Base-by-base conservation (phyloP, 148 eudicot species). In the Camellia granthamiana region DNA sequence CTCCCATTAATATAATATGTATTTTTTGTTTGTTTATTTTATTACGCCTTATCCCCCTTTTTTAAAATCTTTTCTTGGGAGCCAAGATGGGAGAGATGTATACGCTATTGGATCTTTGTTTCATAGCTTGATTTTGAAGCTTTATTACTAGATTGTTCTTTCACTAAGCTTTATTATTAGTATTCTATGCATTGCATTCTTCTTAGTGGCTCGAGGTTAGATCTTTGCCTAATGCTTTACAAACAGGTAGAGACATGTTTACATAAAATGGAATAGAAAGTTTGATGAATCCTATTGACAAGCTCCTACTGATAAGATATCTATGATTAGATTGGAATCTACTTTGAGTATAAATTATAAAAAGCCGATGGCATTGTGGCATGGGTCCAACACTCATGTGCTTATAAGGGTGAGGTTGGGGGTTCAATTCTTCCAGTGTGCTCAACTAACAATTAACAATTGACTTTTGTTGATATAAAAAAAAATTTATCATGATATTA, bases 171-270 rank as follows among this genome's bases (percentile, higher is more conserved):
- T 46, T 63, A 63, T 46, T 63, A 63, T 62, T 49, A 46, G 15
- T 66, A 6, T 23, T 21, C 16, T 42, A 43, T 16, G 51, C 4
- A 64, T 21, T 30, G 0, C 5, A 47, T 47, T 43, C 71, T 47
- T 77, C 23, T 77, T 51, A 64, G 61, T 10, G 76, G 44, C 61
- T 72, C 44, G 23, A 52, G 42, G 44, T 65, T 66, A 15, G 71
- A 77, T 77, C 72, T 65, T 30, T 77, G 80, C 62, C 71, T 51
- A 8, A 38, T 4, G 61, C 61, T 64, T 65, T 77, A 63, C 69
- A 47, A 4, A 63, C 70, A 63, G 6, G 79, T 21, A 76, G 56
- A 43, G 78, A 76, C 70, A 77, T 16, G 69, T 4, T 7, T n/a
- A 15, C 41, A 47, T 11, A 66, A 43, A 77, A 6, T 30, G 79